Evolutionary conservation across 768 basidiomycete species (phyloP), one percentile per base, ranked within the genome.

Genomic region (Gymnopilus junonius): DNA sequence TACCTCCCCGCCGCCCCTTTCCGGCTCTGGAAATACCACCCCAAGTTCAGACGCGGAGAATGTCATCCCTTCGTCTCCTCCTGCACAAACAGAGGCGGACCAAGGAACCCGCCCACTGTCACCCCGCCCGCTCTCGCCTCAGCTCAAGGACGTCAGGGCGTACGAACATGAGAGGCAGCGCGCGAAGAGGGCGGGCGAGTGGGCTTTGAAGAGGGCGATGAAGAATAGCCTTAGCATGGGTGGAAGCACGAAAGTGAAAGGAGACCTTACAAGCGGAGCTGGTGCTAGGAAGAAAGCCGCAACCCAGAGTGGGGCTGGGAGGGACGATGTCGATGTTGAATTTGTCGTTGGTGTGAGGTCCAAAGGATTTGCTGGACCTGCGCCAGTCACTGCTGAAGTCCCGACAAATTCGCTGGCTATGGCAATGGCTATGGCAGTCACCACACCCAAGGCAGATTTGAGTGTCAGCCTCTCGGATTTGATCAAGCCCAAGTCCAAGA

Each of bases 111-210:
- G 48, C 46, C 20, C 39, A 20, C 8, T 32, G 29, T 34, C 32
- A 32, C 21, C 34, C 31, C n/a, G n/a, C n/a, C 43, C 39, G 37
- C 23, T 40, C 45, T 31, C 58, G 17, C 48, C 32, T 29, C 17
- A 63, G 15, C 37, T 32, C 46, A 27, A 62, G 21, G 63, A 45
- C 21, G 60, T 75, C 42, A 80, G 83, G 14, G 81, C 81, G 8
- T 81, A 75, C 69, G 84, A 85, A 72, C 83, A 82, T 66, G 79
- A 82, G 56, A 70, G 84, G 53, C 82, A 85, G 72, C 76, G 79
- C 55, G 67, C 73, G 37, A 83, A 80, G 78, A 79, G 79, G 70
- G 76, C 80, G 29, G 77, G 75, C 20, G 81, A 81, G 57, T 65
- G 78, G 59, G 74, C 75, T 51, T 74, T 76, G 71, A 71, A 72